Conservation (phyloP, 495 filamentous ascomycete species). For the Xylaria grammica region DNA sequence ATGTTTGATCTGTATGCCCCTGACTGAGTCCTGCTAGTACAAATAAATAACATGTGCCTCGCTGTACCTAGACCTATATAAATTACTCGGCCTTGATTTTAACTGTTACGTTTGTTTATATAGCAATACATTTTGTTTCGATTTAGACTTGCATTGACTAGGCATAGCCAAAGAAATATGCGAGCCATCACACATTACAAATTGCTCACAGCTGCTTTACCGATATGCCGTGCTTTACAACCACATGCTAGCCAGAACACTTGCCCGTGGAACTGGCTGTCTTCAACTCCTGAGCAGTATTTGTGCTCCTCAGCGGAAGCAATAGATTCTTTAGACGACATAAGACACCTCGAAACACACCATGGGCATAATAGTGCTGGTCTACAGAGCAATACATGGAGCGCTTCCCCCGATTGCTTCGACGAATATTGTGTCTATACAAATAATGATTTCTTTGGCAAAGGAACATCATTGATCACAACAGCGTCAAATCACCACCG, state of each 20-base stretch:
- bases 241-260: neutral
- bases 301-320: neutral
- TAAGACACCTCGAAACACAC: neutral
- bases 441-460: conserved; percentile 34
- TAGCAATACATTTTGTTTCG: neutral
- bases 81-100: neutral
- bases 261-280: neutral
- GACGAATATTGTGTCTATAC: conserved; percentile 43
- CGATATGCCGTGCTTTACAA: neutral
- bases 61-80: neutral
- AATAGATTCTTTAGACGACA: neutral
- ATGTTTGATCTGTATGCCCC: conserved; percentile 6
- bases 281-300: neutral
- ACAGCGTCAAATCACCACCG: conserved; percentile 32
- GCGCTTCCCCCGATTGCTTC: conserved; percentile 24
- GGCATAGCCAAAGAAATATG: neutral
- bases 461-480: conserved; percentile 38
- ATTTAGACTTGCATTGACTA: neutral
- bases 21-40: neutral
- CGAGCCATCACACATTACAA: neutral
- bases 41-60: too few species aligned
- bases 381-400: neutral
- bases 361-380: neutral
- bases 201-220: neutral
- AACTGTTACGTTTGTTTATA: neutral